These are phyloP conservation scores for Cucumis melo DNA, from an alignment of 306 rosid genomes.

Conservation along the genomic window DNA sequence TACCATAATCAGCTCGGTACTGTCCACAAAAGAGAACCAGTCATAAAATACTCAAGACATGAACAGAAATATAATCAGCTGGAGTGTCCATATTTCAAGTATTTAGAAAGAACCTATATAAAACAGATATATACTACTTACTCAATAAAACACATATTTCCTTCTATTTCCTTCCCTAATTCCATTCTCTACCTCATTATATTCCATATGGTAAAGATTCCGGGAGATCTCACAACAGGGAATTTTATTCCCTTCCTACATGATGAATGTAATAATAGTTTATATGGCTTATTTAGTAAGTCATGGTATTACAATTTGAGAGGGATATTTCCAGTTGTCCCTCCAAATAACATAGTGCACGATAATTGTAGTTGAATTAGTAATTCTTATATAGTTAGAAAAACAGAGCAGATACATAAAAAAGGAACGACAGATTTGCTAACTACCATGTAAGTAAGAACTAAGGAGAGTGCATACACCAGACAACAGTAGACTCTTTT, in stretches of 20 bases:
- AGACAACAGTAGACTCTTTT: background rate
- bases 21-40: constrained; percentile 17
- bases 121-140: background rate
- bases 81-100: background rate
- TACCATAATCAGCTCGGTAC: constrained; percentile 68
- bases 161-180: background rate
- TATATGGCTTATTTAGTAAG: background rate
- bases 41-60: background rate
- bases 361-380: background rate
- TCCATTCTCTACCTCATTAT: background rate
- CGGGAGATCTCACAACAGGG: background rate
- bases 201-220: background rate
- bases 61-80: background rate
- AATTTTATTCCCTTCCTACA: background rate
- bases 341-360: background rate
- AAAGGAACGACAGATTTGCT: background rate
- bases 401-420: background rate
- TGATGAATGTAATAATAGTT: background rate
- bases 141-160: background rate
- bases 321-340: background rate
- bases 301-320: background rate
- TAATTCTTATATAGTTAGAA: background rate
- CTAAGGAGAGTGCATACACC: background rate
- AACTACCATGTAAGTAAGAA: background rate
- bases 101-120: background rate